These are phyloP conservation scores for Trichopus zeylanicus DNA, from an alignment of 116 monocot genomes.

Conservation along the genomic window DNA sequence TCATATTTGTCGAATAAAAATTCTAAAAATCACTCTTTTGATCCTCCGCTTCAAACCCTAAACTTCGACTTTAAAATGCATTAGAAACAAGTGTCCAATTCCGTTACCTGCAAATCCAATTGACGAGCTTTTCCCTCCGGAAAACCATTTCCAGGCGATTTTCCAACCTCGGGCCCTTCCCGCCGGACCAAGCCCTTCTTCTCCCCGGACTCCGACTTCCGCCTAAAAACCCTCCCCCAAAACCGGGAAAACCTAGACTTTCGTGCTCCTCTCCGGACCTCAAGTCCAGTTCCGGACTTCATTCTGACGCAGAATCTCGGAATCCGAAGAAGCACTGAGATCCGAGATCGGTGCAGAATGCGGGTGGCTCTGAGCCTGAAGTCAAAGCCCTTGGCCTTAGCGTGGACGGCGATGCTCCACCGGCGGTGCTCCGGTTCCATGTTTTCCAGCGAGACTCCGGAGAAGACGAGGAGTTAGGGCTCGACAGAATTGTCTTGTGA, in stretches of 20 bases:
- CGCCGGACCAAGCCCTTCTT: background rate
- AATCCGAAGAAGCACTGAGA: conserved; percentile 19
- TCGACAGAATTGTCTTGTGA: no score
- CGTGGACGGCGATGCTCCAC: conserved; percentile 21
- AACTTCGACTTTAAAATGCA: no score
- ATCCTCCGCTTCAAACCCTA: no score
- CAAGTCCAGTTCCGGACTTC: conserved; percentile 1
- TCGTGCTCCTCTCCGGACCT: background rate
- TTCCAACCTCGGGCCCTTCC: no score
- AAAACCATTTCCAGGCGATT: background rate
- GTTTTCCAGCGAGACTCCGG: no score
- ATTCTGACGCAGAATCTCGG: conserved; percentile 11
- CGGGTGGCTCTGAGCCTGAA: conserved; percentile 18
- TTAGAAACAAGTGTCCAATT: no score
- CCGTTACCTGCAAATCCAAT: background rate
- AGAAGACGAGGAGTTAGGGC: no score
- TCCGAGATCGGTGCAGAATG: conserved; percentile 15
- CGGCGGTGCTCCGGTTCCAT: conserved; percentile 1
- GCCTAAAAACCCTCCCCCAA: background rate
- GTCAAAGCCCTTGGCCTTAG: conserved; percentile 22
- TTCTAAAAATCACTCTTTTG: no score
- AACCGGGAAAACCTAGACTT: background rate
- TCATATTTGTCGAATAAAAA: no score
- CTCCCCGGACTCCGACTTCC: background rate
- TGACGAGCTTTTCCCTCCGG: background rate